A percentile compares a stretch with the other conserved stretches of the same genome.
These are phyloP conservation scores for Fallopia convolvulus DNA, from an alignment of 148 eudicot species.

Conservation along the genomic window DNA sequence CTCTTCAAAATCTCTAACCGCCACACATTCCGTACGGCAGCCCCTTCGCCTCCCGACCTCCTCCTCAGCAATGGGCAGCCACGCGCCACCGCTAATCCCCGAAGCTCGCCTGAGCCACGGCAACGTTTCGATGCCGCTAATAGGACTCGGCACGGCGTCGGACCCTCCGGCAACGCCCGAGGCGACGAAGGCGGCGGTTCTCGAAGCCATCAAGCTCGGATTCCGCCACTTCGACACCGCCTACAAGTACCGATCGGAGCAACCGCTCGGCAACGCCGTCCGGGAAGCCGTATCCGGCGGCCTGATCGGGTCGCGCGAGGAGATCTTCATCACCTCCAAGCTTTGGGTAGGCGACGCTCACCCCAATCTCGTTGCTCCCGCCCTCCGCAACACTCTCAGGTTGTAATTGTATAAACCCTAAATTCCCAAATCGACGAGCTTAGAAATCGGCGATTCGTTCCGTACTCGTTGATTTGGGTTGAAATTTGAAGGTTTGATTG, in stretches of 20 bases:
- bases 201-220: conserved; percentile 41
- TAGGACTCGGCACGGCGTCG: conserved; percentile 43
- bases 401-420: conserved; percentile 4
- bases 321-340: conserved; percentile 58
- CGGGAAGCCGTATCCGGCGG: conserved; percentile 35
- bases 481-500: neutral
- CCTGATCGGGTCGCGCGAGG: conserved; percentile 44
- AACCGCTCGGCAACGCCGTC: conserved; percentile 41
- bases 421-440: neutral
- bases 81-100: conserved; percentile 16
- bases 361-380: conserved; percentile 37
- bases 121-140: conserved; percentile 27
- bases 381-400: conserved; percentile 38
- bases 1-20: neutral
- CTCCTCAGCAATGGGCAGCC: neutral
- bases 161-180: conserved; percentile 36
- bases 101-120: conserved; percentile 20
- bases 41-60: neutral
- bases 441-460: neutral
- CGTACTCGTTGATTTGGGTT: neutral
- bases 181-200: conserved; percentile 23
- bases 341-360: conserved; percentile 45
- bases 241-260: conserved; percentile 34
- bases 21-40: neutral
- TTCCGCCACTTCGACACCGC: conserved; percentile 62